A percentile compares a stretch with the other conserved stretches of the same genome.
These are phyloP conservation scores for Bretziella fagacearum DNA, from an alignment of 2,329 filamentous ascomycete species.

Conservation along the genomic window DNA sequence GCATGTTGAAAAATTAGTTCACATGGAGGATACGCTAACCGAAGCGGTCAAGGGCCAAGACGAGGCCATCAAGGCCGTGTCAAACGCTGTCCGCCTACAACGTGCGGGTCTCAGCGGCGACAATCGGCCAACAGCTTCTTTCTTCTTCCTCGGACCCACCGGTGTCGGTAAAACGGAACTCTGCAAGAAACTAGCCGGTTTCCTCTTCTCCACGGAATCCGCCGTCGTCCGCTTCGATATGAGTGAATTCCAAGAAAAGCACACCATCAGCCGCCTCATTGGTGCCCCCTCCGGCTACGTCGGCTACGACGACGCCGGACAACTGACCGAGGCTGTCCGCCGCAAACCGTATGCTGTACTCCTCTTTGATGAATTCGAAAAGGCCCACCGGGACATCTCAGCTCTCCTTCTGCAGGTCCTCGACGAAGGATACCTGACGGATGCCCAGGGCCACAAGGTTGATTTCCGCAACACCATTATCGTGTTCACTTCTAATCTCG, in stretches of 20 bases:
- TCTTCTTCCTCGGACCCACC: conserved; percentile 95
- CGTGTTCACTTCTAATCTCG: conserved; percentile 87
- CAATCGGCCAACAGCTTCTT: conserved; percentile 78
- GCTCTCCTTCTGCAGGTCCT: conserved; percentile 83
- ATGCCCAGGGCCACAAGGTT: conserved; percentile 88
- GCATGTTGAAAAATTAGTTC: conserved; percentile 83
- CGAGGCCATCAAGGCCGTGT: conserved; percentile 77
- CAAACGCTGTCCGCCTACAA: conserved; percentile 86
- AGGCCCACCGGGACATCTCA: conserved; percentile 89
- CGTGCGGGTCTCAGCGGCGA: conserved; percentile 81
- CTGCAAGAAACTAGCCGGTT: conserved; percentile 86
- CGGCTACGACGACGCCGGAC: conserved; percentile 90
- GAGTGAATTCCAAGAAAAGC: conserved; percentile 95
- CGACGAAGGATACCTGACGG: conserved; percentile 90
- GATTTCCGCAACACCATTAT: conserved; percentile 96
- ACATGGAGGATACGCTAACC: conserved; percentile 83
- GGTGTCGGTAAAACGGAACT: conserved; percentile 95
- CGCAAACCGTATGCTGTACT: conserved; percentile 91
- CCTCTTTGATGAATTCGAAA: conserved; percentile 94
- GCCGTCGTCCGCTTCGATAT: conserved; percentile 93
- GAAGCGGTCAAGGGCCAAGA: conserved; percentile 82
- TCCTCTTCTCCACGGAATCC: conserved; percentile 81
- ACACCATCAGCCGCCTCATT: conserved; percentile 84
- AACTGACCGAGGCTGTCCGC: conserved; percentile 86
- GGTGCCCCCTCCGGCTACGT: conserved; percentile 89